Conservation (phyloP, 495 filamentous ascomycete species). For the Apodospora peruviana region DNA sequence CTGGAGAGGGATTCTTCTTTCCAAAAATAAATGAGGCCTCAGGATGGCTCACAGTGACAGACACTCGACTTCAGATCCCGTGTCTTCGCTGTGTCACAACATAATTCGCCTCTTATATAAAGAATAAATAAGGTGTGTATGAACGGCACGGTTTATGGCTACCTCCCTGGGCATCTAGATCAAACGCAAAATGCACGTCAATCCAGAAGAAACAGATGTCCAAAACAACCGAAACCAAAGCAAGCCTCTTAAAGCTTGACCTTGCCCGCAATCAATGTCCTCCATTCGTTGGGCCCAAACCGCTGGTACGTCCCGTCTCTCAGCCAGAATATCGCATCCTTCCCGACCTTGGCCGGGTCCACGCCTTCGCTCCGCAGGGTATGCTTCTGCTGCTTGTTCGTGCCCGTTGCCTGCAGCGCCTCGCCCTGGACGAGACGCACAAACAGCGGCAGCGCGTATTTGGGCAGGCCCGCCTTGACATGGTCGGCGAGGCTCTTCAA, state of each 20-base stretch:
- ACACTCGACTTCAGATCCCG: no score
- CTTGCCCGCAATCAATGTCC: constrained; percentile 56
- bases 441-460: constrained; percentile 75
- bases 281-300: constrained; percentile 65
- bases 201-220: no score
- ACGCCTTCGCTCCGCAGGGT: constrained; percentile 67
- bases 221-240: not conserved
- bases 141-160: no score
- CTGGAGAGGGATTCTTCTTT: no score
- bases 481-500: constrained; percentile 58
- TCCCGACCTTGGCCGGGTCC: constrained; percentile 51
- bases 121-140: no score
- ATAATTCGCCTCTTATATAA: no score
- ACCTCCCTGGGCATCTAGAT: no score
- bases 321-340: constrained; percentile 60
- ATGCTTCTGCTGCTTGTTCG: constrained; percentile 83
- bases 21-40: no score
- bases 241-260: constrained; percentile 55
- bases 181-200: no score
- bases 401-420: constrained; percentile 64
- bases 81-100: no score
- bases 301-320: constrained; percentile 61
- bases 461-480: constrained; percentile 52
- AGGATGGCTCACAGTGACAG: no score
- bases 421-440: constrained; percentile 54